Evolutionary conservation across 2,329 filamentous ascomycete species (phyloP), one percentile per base, ranked within the genome.

Genomic region (Mycogone perniciosa): DNA sequence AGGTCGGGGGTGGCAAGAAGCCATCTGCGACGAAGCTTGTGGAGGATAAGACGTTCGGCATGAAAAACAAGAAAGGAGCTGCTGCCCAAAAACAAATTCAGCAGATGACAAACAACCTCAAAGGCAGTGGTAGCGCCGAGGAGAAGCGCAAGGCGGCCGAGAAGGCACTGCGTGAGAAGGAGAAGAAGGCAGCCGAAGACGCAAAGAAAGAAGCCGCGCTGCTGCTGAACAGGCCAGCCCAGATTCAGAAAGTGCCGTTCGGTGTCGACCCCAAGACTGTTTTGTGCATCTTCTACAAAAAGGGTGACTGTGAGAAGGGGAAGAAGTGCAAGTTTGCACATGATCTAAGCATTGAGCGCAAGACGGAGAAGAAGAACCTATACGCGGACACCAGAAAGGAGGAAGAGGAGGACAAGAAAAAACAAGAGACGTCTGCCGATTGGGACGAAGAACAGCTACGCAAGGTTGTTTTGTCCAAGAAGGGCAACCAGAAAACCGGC

Each of bases 21-120:
- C 68, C 73, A 50, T 66, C 73, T 26, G 69, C 74, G 53, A 62
- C 73, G 60, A 89, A 89, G 73, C 64, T 76, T 41, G 88, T 90
- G 57, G 89, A 93, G 56, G 93, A 99, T 77, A 93, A 92, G 75
- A 96, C 93, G 44, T 99, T 99, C 78, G 93, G 93, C 62, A 97
- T 99, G 93, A 99, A 99, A 76, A 99, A 99, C 68, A 99, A 99
- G 77, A 99, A 96, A 79, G 93, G 93, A 60, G 86, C 83, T 51
- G 85, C 82, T 47, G 92, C 90, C 50, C 89, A 97, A 73, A 95
- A 85, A 71, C 83, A 91, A 60, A 97, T 99, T 66, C 85, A 88
- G 53, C 88, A 90, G 63, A 81, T 99, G 68, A 75, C 84, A 59
- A 80, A 84, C 43, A 86, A 90, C 62, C 80, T 84, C 47, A 83